A percentile compares a stretch with the other conserved stretches of the same genome.
Evolutionary conservation across 2,329 filamentous ascomycete species (phyloP).

Genomic region (Cladophialophora immunda): DNA sequence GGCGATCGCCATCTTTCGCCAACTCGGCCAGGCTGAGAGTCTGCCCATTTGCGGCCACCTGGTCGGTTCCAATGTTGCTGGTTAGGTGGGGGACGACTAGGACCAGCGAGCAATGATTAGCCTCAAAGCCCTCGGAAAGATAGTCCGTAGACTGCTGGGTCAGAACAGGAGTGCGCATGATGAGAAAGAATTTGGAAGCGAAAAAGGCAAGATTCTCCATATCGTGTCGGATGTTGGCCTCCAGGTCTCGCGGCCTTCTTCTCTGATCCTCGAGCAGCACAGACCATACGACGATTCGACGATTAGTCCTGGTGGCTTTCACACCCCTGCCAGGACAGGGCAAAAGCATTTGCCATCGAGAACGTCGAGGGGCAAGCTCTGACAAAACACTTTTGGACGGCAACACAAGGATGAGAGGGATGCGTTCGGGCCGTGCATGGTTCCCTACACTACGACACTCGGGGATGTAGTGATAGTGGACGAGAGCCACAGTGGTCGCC

Average conservation of each 20-base stretch:
- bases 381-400: slow-evolving; percentile 7
- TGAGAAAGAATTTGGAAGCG: neutral
- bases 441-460: neutral
- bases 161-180: neutral
- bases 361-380: neutral
- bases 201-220: neutral
- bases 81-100: neutral
- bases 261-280: slow-evolving; percentile 4
- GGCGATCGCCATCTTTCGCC: slow-evolving; percentile 2
- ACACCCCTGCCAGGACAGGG: neutral
- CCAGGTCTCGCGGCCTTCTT: neutral
- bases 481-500: slow-evolving; percentile 1
- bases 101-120: slow-evolving; percentile 5
- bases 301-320: neutral
- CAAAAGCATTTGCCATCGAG: slow-evolving; percentile 11
- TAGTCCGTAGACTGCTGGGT: slow-evolving; percentile 3
- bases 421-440: neutral
- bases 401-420: slow-evolving; percentile 6
- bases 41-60: neutral
- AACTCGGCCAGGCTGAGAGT: slow-evolving; percentile 9
- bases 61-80: slow-evolving; percentile 1
- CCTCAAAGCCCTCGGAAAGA: neutral
- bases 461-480: slow-evolving; percentile 3
- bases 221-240: slow-evolving; percentile 16
- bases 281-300: neutral